Conservation (phyloP, 1,284 basidiomycete species). For the Ustilago nuda region DNA sequence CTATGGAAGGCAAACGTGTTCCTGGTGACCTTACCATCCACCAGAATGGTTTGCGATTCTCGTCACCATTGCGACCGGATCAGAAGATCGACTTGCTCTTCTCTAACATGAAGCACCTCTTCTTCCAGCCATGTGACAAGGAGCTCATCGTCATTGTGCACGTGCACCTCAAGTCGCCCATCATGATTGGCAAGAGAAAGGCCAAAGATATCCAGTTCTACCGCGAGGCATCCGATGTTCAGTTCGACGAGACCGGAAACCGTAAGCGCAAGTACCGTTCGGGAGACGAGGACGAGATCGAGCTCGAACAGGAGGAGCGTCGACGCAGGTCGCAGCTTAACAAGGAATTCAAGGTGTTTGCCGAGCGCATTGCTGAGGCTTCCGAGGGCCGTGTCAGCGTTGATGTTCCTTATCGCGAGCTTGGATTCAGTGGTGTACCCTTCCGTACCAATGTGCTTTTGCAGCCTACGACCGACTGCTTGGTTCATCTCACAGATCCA, state of each 20-base stretch:
- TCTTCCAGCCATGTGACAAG: constrained; percentile 98
- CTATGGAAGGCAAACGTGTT: constrained; percentile 86
- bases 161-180: constrained; percentile 91
- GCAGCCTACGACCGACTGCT: constrained; percentile 95
- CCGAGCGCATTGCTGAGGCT: constrained; percentile 91
- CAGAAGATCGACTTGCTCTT: constrained; percentile 77
- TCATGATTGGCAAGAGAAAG: constrained; percentile 99
- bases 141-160: constrained; percentile 96
- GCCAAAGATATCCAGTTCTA: constrained; percentile 98
- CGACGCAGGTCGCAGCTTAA: constrained; percentile 89
- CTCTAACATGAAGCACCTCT: constrained; percentile 97
- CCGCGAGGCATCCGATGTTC: constrained; percentile 96
- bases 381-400: constrained; percentile 84
- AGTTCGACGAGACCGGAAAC: constrained; percentile 99
- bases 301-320: constrained; percentile 97
- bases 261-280: constrained; percentile 96
- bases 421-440: constrained; percentile 97
- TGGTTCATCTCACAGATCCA: constrained; percentile 93
- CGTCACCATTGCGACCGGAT: constrained; percentile 75
- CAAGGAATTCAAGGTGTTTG: constrained; percentile 93
- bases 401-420: constrained; percentile 95
- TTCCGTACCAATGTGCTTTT: constrained; percentile 93
- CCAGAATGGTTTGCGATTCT: constrained; percentile 94
- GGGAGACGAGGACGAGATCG: constrained; percentile 98
- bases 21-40: constrained; percentile 98